Evolutionary conservation across 2,329 filamentous ascomycete species (phyloP).

Genomic region (Aspergillus versicolor): DNA sequence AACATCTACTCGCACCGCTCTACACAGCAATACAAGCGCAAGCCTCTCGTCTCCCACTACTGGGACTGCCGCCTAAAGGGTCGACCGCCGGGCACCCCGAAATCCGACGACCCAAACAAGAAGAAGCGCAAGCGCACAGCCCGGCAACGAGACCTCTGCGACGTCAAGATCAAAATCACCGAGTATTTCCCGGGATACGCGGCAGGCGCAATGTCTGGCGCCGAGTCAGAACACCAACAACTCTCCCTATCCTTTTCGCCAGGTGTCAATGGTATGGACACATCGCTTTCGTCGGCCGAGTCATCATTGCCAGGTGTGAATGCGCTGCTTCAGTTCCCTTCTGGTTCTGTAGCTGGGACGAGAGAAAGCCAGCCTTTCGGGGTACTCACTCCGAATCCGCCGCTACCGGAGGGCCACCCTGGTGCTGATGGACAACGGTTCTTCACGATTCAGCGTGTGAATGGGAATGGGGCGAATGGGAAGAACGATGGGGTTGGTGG

Average conservation of each 20-base stretch:
- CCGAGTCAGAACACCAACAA: background rate
- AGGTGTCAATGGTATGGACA: conserved; percentile 24
- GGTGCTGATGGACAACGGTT: conserved; percentile 56
- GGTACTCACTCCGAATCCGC: conserved; percentile 42
- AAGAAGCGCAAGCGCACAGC: conserved; percentile 77
- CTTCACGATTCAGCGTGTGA: conserved; percentile 75
- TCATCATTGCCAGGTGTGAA: conserved; percentile 24
- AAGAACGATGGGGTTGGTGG: conserved; percentile 68
- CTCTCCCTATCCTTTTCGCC: conserved; percentile 5
- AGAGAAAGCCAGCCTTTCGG: conserved; percentile 38
- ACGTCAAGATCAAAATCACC: conserved; percentile 84
- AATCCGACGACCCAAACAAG: conserved; percentile 76
- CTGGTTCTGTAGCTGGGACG: background rate
- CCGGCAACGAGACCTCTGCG: conserved; percentile 75
- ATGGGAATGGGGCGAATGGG: conserved; percentile 72
- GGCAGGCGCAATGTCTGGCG: conserved; percentile 21
- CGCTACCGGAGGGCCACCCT: conserved; percentile 45
- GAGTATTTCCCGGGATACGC: conserved; percentile 64
- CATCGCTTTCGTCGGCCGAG: conserved; percentile 21
- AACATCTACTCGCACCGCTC: conserved; percentile 83
- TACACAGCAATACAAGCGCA: conserved; percentile 76
- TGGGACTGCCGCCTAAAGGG: conserved; percentile 84
- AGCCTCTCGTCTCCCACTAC: conserved; percentile 79
- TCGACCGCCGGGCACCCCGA: conserved; percentile 73
- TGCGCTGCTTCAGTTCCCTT: conserved; percentile 22